These are phyloP conservation scores for Potentilla sterilis DNA, from an alignment of 306 rosid genomes.

Conservation along the genomic window DNA sequence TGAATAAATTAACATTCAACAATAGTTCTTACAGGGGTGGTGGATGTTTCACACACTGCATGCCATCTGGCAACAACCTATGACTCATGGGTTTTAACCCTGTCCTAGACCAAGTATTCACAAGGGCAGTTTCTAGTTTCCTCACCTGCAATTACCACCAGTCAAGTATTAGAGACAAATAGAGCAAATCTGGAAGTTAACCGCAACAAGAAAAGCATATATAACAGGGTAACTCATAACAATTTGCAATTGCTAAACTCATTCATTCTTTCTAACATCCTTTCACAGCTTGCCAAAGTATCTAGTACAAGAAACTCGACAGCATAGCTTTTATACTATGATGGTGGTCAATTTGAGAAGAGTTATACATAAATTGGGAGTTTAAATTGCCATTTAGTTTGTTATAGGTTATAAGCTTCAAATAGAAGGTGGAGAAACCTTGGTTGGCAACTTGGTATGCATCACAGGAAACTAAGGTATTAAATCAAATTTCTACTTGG, in stretches of 20 bases:
- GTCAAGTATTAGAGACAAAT: constrained; percentile 4
- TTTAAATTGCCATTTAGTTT: background rate
- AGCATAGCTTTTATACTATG: background rate
- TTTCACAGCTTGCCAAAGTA: background rate
- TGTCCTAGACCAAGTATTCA: constrained; percentile 63
- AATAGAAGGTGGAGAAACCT: background rate
- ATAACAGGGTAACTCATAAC: background rate
- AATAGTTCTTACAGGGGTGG: constrained; percentile 19
- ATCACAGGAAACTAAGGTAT: background rate
- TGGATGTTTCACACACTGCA: constrained; percentile 55
- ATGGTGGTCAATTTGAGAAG: background rate
- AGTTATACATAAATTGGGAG: background rate
- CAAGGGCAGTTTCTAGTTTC: constrained; percentile 70
- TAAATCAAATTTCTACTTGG: background rate
- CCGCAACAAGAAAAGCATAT: background rate
- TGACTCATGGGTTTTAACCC: constrained; percentile 66
- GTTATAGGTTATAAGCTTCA: background rate
- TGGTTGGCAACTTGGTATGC: background rate
- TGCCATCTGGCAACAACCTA: constrained; percentile 61
- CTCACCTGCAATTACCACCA: constrained; percentile 50
- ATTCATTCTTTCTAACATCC: background rate
- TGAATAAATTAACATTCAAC: constrained; percentile 14
- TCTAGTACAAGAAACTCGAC: background rate
- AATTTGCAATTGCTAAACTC: background rate
- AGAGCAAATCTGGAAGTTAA: background rate